Evolutionary conservation across 2,329 filamentous ascomycete species (phyloP).

Genomic region (Polytolypa hystricis): DNA sequence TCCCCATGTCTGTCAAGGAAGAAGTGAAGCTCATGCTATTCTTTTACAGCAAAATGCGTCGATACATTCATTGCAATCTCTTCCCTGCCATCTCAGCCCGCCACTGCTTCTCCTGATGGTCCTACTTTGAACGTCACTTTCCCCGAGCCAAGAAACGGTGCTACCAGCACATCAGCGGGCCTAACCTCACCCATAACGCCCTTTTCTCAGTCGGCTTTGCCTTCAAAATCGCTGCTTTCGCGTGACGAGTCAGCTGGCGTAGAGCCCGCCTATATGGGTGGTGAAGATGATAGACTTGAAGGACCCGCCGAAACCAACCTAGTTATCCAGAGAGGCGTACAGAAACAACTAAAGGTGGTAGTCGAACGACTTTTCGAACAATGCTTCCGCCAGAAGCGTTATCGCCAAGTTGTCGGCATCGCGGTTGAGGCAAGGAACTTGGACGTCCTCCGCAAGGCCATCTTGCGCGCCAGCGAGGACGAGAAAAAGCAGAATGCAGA

Average conservation of each 20-base stretch:
- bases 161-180: slow-evolving; percentile 51
- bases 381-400: slow-evolving; percentile 75
- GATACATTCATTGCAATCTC: slow-evolving; percentile 90
- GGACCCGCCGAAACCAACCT: slow-evolving; percentile 48
- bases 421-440: slow-evolving; percentile 90
- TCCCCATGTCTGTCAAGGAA: not conserved
- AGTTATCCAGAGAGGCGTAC: slow-evolving; percentile 60
- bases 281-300: slow-evolving; percentile 44
- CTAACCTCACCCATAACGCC: slow-evolving; percentile 83
- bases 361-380: slow-evolving; percentile 85
- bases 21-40: slow-evolving; percentile 1
- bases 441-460: slow-evolving; percentile 73
- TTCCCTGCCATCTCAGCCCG: slow-evolving; percentile 43
- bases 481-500: slow-evolving; percentile 58
- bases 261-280: slow-evolving; percentile 45
- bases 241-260: slow-evolving; percentile 56
- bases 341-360: slow-evolving; percentile 67
- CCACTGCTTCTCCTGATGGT: slow-evolving; percentile 39
- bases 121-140: slow-evolving; percentile 73
- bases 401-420: slow-evolving; percentile 92
- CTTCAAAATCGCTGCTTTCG: slow-evolving; percentile 90
- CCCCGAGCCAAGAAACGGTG: slow-evolving; percentile 53
- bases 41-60: slow-evolving; percentile 67
- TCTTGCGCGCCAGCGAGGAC: slow-evolving; percentile 78
- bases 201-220: slow-evolving; percentile 85